Evolutionary conservation across 352 stramenopile genomes (phyloP), one percentile per base, ranked within the genome.

Genomic region (Aphanomyces invadans): DNA sequence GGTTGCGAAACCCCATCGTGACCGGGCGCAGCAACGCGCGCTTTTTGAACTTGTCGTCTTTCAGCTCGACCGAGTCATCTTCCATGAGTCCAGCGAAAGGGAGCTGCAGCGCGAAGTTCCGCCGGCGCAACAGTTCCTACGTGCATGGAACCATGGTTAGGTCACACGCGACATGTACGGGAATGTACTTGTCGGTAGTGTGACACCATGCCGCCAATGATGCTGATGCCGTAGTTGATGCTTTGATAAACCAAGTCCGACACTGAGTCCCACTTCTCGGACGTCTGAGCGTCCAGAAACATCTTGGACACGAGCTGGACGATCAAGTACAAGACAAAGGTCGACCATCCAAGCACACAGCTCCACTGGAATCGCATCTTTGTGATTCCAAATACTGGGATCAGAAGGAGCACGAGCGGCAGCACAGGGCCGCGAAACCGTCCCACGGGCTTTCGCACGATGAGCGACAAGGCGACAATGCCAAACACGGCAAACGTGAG

Each of bases 201-300:
- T 0, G 81, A 89, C 23, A 92, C 80, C 81, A 90, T 90, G 63
- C 83, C 83, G 36, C 79, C 81, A 67, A 92, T 90, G 12, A 87
- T 74, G 4, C 74, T 81, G 65, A 89, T 90, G n/a, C 78, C 79
- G 74, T 92, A 92, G 74, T 92, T 92, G 59, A 90, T 88, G 0
- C 76, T 79, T 66, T 89, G 81, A 74, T 89, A 92, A 62, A 80
- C 87, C 42, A 92, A 85, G 53, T 89, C 76, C 32, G 81, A 88
- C 65, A 77, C 80, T 54, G 74, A 80, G 71, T 90, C 82, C 62
- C 88, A 90, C 1, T 62, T 74, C 0, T 17, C 52, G 19, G 60
- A 59, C 42, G 49, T 60, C 17, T 73, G 71, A 0, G 73, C 7
- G 2, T 78, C 76, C 23, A 90, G 45, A 2, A 70, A 52, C n/a